These are phyloP conservation scores for Leishmania major DNA, from an alignment of 208 protist genomes.

Conservation along the genomic window DNA sequence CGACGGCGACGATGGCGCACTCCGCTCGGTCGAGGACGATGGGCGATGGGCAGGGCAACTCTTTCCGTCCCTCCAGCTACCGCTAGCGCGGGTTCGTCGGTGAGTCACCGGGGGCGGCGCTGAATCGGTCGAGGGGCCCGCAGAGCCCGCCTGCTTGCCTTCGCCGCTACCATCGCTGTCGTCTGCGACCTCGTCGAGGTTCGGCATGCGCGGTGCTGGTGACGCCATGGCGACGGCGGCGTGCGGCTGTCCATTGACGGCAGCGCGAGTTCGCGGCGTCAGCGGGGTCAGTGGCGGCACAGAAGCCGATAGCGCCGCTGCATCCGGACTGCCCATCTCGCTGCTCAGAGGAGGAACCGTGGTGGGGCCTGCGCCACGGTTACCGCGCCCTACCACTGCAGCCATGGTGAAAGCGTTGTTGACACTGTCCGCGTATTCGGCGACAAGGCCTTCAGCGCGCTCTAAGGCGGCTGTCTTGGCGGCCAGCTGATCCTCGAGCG, in stretches of 20 bases:
- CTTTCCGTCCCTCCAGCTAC: not conserved
- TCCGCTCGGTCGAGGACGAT: not conserved
- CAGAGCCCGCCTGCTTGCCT: not conserved
- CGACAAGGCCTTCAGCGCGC: slow-evolving; percentile 14
- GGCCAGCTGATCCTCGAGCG: slow-evolving; percentile 21
- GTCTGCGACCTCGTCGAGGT: not conserved
- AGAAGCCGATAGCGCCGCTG: not conserved
- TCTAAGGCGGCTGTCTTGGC: slow-evolving; percentile 20
- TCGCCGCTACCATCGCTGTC: not conserved
- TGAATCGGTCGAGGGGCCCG: not conserved
- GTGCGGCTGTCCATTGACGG: not conserved
- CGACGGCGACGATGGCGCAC: not conserved
- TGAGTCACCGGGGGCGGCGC: not conserved
- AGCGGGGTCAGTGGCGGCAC: not conserved
- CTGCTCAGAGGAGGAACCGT: not conserved
- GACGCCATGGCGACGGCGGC: not conserved
- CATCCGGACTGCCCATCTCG: not conserved
- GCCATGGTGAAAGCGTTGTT: slow-evolving; percentile 6
- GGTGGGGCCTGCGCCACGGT: not conserved
- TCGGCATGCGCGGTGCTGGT: slow-evolving; percentile 10
- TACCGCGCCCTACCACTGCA: not conserved
- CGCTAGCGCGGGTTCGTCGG: not conserved
- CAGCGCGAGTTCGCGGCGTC: not conserved
- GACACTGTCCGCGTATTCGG: slow-evolving; percentile 25
- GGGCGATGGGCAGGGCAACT: not conserved